Evolutionary conservation across 352 stramenopile genomes (phyloP).

Genomic region (Saprolegnia parasitica): DNA sequence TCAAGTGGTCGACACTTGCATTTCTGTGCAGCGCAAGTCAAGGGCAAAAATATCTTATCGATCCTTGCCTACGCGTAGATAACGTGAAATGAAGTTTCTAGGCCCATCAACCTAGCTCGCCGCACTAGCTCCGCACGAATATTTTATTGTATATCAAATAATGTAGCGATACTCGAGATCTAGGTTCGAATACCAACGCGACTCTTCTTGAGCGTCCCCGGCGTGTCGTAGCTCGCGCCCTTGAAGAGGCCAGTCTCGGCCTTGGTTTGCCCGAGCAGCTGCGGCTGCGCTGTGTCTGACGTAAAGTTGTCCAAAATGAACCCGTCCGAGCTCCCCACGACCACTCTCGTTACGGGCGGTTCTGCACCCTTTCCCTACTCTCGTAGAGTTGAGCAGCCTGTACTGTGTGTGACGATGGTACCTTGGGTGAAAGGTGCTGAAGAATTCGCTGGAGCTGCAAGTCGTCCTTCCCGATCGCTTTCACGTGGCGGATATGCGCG

Average conservation of each 20-base stretch:
- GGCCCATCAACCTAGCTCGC: no score
- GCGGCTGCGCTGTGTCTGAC: conserved; percentile 1
- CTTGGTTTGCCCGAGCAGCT: not conserved
- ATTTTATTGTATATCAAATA: no score
- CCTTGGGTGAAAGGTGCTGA: not conserved
- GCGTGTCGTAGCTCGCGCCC: not conserved
- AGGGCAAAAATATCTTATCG: no score
- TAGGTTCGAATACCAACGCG: not conserved
- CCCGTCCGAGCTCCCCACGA: not conserved
- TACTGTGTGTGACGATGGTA: not conserved
- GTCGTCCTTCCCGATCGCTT: conserved; percentile 6
- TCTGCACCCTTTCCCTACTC: conserved; percentile 1
- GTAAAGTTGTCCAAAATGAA: conserved; percentile 28
- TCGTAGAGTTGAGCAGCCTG: not conserved
- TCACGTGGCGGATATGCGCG: not conserved
- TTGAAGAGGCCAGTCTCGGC: not conserved
- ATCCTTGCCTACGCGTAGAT: no score
- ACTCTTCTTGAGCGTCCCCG: not conserved
- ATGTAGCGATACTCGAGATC: no score
- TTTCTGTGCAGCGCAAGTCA: no score
- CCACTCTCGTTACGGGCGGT: conserved; percentile 5
- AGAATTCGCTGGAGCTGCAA: conserved; percentile 13
- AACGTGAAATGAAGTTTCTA: no score
- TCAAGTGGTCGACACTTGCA: no score
- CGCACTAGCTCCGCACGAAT: no score